phyloP scores from a whole-genome alignment of 306 rosid genomes.

The Aeschynomene evenia region DNA sequence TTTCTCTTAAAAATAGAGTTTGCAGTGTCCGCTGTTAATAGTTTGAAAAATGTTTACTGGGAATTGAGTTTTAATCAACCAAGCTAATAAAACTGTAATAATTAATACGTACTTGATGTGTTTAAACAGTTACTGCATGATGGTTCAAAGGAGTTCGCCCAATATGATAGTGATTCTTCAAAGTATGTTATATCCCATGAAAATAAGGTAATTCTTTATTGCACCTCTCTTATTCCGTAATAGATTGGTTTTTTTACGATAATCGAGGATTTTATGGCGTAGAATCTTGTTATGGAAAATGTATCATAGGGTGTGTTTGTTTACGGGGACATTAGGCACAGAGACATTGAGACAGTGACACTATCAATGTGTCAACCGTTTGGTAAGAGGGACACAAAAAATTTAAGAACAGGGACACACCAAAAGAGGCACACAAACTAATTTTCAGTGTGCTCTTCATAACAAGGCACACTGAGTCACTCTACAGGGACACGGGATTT shows the following conservation, averaged over 20 bases:
- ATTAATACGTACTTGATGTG: slow-evolving; percentile 23
- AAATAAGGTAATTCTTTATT: slow-evolving; percentile 57
- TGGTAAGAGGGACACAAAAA: no score
- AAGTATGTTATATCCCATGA: slow-evolving; percentile 67
- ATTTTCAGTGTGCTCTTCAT: no score
- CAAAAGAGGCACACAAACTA: no score
- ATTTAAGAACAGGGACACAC: no score
- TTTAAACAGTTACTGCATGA: slow-evolving; percentile 77
- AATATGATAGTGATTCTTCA: slow-evolving; percentile 52
- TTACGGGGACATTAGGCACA: no score
- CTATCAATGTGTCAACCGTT: no score
- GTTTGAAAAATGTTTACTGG: slow-evolving; percentile 25
- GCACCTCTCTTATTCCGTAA: not conserved
- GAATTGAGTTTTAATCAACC: slow-evolving; percentile 34
- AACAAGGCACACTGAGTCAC: no score
- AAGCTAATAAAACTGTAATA: slow-evolving; percentile 19
- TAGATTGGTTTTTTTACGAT: not conserved
- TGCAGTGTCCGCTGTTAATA: slow-evolving; percentile 34
- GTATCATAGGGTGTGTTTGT: no score
- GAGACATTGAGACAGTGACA: no score
- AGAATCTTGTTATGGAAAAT: not conserved
- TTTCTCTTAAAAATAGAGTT: slow-evolving; percentile 65
- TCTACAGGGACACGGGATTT: no score
- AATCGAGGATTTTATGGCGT: not conserved
- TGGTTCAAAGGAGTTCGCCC: slow-evolving; percentile 89